phyloP scores from a whole-genome alignment of 2,329 filamentous ascomycete genomes.

The Zymoseptoria pseudotritici region DNA sequence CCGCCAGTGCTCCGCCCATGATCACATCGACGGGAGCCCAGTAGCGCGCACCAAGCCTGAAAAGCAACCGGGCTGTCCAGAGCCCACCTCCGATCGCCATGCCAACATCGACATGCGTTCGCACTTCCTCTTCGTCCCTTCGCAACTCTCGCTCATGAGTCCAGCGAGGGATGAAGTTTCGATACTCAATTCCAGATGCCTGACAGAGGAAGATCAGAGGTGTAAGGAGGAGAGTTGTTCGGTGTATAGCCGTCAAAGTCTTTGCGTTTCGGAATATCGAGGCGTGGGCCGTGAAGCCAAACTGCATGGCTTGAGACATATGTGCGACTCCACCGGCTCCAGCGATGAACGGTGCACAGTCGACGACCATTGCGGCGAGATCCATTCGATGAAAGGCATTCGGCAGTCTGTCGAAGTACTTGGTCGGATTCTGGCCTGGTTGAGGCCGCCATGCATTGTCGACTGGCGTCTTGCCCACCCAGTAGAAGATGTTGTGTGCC shows the following conservation, averaged over 20 bases:
- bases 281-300: conserved; percentile 24
- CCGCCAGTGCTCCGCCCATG: conserved; percentile 24
- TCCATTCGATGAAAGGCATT: conserved; percentile 19
- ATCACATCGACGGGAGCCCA: conserved; percentile 26
- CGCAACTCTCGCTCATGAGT: conserved; percentile 24
- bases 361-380: conserved; percentile 24
- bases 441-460: conserved; percentile 27
- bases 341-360: conserved; percentile 24
- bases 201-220: conserved; percentile 21
- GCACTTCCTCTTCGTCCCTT: conserved; percentile 26
- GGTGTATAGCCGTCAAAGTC: conserved; percentile 25
- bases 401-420: conserved; percentile 19
- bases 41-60: conserved; percentile 17
- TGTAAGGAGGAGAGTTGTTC: conserved; percentile 15
- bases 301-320: conserved; percentile 19
- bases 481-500: conserved; percentile 25
- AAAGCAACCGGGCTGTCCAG: conserved; percentile 19
- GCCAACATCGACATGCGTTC: conserved; percentile 25
- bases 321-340: conserved; percentile 21
- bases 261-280: conserved; percentile 23
- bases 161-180: conserved; percentile 25
- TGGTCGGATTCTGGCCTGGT: conserved; percentile 14
- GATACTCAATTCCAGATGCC: conserved; percentile 21
- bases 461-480: conserved; percentile 21
- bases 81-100: conserved; percentile 20